Percentiles rank a stretch among this genome's conserved stretches.
Conservation (phyloP, 139 green algal species). For the Micromonas commoda region DNA sequence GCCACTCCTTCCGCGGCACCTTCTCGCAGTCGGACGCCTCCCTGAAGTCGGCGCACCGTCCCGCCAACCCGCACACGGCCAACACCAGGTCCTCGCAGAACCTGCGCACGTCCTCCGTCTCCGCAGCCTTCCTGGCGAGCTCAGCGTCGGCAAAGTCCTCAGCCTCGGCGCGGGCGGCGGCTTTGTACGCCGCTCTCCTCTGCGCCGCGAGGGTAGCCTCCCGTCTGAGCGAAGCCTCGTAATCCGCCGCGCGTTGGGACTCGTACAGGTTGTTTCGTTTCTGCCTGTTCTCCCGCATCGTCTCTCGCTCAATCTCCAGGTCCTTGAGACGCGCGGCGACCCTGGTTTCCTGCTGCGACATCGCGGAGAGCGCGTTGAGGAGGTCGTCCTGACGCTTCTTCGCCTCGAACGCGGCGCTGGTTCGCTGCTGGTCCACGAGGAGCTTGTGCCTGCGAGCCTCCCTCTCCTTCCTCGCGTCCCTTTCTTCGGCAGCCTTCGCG, state of each 20-base stretch:
- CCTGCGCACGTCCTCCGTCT: slow-evolving; percentile 32
- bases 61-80: slow-evolving; percentile 58
- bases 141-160: too few relatives aligned
- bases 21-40: slow-evolving; percentile 40
- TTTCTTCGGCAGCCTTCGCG: slow-evolving; percentile 46
- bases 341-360: slow-evolving; percentile 49
- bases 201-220: not conserved
- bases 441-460: slow-evolving; percentile 45
- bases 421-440: slow-evolving; percentile 50
- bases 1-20: slow-evolving; percentile 51
- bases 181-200: too few relatives aligned
- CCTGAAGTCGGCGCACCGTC: slow-evolving; percentile 48
- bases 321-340: slow-evolving; percentile 49
- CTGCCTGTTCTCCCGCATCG: slow-evolving; percentile 54
- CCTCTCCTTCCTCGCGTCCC: slow-evolving; percentile 49
- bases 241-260: slow-evolving; percentile 40
- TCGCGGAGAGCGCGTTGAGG: slow-evolving; percentile 43
- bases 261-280: slow-evolving; percentile 41
- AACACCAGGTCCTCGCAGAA: slow-evolving; percentile 41
- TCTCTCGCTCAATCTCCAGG: slow-evolving; percentile 50
- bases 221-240: not conserved
- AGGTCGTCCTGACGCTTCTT: slow-evolving; percentile 41
- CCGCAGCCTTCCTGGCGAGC: slow-evolving; percentile 39
- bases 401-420: slow-evolving; percentile 37
- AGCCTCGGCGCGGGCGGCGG: too few relatives aligned